phyloP scores from a whole-genome alignment of 2,329 filamentous ascomycete genomes.

The Alternaria brassicae region DNA sequence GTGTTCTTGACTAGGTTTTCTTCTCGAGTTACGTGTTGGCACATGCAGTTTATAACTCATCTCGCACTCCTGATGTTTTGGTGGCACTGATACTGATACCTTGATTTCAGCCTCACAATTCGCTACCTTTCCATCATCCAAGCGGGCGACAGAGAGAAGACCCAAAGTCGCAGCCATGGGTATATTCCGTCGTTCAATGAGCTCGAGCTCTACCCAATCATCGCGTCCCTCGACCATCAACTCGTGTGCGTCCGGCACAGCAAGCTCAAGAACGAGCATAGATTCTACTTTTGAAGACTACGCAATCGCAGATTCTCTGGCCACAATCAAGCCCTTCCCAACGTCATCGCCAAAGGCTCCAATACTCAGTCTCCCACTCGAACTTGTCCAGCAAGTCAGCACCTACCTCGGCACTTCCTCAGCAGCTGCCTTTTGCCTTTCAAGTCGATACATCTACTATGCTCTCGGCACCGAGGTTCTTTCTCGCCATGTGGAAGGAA shows the following conservation, averaged over 20 bases:
- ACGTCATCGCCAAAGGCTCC: slow-evolving; percentile 17
- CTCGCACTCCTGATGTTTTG: not conserved
- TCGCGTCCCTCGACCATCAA: slow-evolving; percentile 11
- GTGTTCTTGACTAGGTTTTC: not conserved
- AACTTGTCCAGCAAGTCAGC: slow-evolving; percentile 42
- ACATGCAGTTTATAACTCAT: not conserved
- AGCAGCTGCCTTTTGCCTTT: slow-evolving; percentile 37
- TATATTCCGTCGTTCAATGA: slow-evolving; percentile 24
- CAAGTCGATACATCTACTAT: slow-evolving; percentile 37
- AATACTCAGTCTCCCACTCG: slow-evolving; percentile 36
- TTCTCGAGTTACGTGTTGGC: not conserved
- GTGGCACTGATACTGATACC: not conserved
- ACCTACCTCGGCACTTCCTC: slow-evolving; percentile 32
- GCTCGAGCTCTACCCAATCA: slow-evolving; percentile 18
- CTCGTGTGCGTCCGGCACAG: slow-evolving; percentile 9
- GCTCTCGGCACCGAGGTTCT: slow-evolving; percentile 36
- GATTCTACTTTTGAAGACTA: slow-evolving; percentile 12
- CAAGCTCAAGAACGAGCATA: slow-evolving; percentile 24
- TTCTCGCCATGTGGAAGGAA: slow-evolving; percentile 19
- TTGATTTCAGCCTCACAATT: not conserved
- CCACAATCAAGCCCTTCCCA: slow-evolving; percentile 10
- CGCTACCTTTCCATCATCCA: not conserved
- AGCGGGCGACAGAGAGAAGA: not conserved
- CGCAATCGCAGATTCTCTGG: slow-evolving; percentile 14
- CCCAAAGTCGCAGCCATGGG: slow-evolving; percentile 12